These are phyloP conservation scores for Aquilaria malaccensis DNA, from an alignment of 345 rosid species.

Conservation along the genomic window DNA sequence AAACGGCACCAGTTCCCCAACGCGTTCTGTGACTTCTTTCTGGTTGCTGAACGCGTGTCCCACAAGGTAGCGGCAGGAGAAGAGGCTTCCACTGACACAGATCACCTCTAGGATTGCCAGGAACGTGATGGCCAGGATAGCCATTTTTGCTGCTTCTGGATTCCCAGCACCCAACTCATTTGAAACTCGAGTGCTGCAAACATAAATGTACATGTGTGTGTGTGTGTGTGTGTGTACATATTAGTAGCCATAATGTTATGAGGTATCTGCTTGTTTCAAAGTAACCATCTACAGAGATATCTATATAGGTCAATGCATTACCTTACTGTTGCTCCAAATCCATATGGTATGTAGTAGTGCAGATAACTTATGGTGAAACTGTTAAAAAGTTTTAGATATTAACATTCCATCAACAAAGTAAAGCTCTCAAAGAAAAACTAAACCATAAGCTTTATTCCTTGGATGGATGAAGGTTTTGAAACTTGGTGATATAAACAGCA, in stretches of 20 bases:
- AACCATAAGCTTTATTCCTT: too few species aligned
- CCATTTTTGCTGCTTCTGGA: constrained; percentile 23
- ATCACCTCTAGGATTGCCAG: constrained; percentile 23
- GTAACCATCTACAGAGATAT: not conserved
- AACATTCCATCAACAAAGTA: too few species aligned
- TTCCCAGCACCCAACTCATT: constrained; percentile 49
- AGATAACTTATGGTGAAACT: constrained; percentile 30
- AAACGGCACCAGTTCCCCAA: constrained; percentile 30
- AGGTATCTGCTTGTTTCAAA: too few species aligned
- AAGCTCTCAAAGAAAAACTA: too few species aligned
- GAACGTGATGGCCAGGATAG: constrained; percentile 11
- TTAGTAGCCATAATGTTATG: too few species aligned
- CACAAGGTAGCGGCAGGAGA: constrained; percentile 19
- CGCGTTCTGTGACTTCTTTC: constrained; percentile 24
- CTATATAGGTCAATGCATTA: constrained; percentile 4
- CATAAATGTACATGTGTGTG: not conserved
- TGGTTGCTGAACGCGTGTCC: constrained; percentile 34
- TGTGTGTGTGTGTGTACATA: not conserved
- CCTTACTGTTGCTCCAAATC: constrained; percentile 51
- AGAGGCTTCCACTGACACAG: constrained; percentile 19
- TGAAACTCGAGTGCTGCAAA: constrained; percentile 32
- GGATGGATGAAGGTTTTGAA: too few species aligned
- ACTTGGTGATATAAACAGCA: too few species aligned
- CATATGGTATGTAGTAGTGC: constrained; percentile 35
- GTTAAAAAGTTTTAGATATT: not conserved